phyloP scores from a whole-genome alignment of 2,329 filamentous ascomycete species.

The Furcasterigmium furcatum region DNA sequence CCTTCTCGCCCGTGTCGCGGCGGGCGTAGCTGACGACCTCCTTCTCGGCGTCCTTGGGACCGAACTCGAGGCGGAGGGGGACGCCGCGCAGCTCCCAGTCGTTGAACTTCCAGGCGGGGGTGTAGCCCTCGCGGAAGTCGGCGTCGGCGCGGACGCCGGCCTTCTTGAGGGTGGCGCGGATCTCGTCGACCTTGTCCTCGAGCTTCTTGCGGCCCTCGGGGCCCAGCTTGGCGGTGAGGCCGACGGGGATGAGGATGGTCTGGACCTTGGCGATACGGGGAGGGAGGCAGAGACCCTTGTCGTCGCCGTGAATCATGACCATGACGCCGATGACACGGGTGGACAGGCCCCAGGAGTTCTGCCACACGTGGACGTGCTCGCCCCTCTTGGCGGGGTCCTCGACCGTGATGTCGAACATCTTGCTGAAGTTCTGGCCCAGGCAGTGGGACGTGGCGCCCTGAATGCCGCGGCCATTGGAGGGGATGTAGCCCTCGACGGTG shows the following conservation, averaged over 20 bases:
- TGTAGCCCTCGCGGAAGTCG: constrained; percentile 87
- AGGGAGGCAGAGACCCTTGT: constrained; percentile 91
- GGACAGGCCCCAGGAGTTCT: constrained; percentile 98
- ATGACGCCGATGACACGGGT: constrained; percentile 97
- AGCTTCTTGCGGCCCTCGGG: constrained; percentile 76
- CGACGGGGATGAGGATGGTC: constrained; percentile 84
- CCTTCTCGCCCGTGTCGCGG: constrained; percentile 83
- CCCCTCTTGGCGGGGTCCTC: constrained; percentile 86
- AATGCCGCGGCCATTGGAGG: constrained; percentile 91
- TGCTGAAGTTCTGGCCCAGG: constrained; percentile 96
- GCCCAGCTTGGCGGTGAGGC: constrained; percentile 83
- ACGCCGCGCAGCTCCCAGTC: constrained; percentile 98
- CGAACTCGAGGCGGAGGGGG: constrained; percentile 90
- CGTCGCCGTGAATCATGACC: constrained; percentile 97
- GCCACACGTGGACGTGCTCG: constrained; percentile 84
- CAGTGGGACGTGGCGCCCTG: constrained; percentile 95
- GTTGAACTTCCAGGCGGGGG: constrained; percentile 97
- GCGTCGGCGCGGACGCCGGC: constrained; percentile 75
- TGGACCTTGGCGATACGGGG: constrained; percentile 86
- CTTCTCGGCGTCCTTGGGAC: constrained; percentile 88
- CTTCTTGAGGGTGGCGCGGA: constrained; percentile 66
- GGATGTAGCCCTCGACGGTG: constrained; percentile 95
- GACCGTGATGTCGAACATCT: constrained; percentile 98
- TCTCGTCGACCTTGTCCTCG: constrained; percentile 69
- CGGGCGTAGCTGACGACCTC: constrained; percentile 81